phyloP scores from a whole-genome alignment of 2,329 filamentous ascomycete genomes.

The Pyrenochaeta sp. region DNA sequence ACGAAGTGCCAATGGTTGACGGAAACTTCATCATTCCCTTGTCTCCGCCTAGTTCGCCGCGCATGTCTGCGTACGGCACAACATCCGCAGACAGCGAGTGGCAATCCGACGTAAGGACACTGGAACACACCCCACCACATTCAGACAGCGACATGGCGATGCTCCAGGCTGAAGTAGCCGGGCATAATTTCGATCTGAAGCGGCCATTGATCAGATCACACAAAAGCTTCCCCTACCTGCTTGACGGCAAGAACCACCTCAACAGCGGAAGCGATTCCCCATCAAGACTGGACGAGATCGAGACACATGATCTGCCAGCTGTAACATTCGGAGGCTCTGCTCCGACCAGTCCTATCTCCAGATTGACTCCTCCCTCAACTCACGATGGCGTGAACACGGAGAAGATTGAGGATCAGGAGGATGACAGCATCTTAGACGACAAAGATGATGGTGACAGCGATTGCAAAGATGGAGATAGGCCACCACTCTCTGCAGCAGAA shows the following conservation, averaged over 20 bases:
- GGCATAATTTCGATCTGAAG: slow-evolving; percentile 47
- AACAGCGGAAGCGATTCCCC: slow-evolving; percentile 37
- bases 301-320: slow-evolving; percentile 44
- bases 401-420: slow-evolving; percentile 49
- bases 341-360: slow-evolving; percentile 56
- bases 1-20: slow-evolving; percentile 53
- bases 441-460: slow-evolving; percentile 47
- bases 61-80: slow-evolving; percentile 58
- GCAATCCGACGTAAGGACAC: slow-evolving; percentile 50
- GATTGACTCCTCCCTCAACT: slow-evolving; percentile 56
- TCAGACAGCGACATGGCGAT: slow-evolving; percentile 50
- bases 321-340: slow-evolving; percentile 54
- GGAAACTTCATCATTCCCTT: slow-evolving; percentile 57
- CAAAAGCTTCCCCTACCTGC: slow-evolving; percentile 55
- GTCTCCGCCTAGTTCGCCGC: slow-evolving; percentile 61
- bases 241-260: slow-evolving; percentile 46
- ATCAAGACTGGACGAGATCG: slow-evolving; percentile 46
- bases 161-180: slow-evolving; percentile 47
- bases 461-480: slow-evolving; percentile 43
- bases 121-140: slow-evolving; percentile 44
- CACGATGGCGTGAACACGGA: slow-evolving; percentile 46
- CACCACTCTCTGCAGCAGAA: slow-evolving; percentile 58
- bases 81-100: slow-evolving; percentile 55
- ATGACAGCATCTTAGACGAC: slow-evolving; percentile 51
- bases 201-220: slow-evolving; percentile 53